Conservation (phyloP, 371 early-diverging fungal species). For the Rhizopus delemar region DNA sequence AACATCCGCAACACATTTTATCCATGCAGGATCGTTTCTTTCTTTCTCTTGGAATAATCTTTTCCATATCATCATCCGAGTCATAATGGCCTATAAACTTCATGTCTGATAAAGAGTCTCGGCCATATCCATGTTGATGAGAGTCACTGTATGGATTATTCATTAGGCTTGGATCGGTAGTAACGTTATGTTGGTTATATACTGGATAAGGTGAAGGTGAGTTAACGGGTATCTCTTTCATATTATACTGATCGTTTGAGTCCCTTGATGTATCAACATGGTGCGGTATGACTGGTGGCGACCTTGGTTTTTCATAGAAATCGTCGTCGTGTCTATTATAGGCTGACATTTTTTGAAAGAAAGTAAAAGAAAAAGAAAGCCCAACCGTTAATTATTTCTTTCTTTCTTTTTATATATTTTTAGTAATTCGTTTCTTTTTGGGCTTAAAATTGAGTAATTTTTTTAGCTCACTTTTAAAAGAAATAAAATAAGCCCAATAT, state of each 20-base stretch:
- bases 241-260: constrained; percentile 15
- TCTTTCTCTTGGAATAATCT: constrained; percentile 24
- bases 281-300: constrained; percentile 21
- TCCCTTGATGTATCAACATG: constrained; percentile 17
- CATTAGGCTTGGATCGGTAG: constrained; percentile 1
- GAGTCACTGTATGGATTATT: constrained; percentile 3
- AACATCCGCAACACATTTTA: constrained; percentile 52
- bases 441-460: background rate
- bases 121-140: background rate
- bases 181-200: constrained; percentile 6
- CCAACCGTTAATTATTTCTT: background rate
- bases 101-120: constrained; percentile 22
- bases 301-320: constrained; percentile 11
- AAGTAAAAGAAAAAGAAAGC: background rate
- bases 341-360: constrained; percentile 13
- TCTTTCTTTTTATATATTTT: background rate
- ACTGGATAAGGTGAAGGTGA: constrained; percentile 25
- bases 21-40: constrained; percentile 43
- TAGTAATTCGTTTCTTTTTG: constrained; percentile 8
- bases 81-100: constrained; percentile 26
- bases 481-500: no score
- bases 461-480: no score
- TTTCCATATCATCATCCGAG: constrained; percentile 31
- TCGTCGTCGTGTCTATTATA: constrained; percentile 11
- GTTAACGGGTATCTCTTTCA: constrained; percentile 23